A percentile compares a stretch with the other conserved stretches of the same genome.
Conservation (phyloP, 176 grass and related monocot genomes). For the Thinopyrum elongatum region DNA sequence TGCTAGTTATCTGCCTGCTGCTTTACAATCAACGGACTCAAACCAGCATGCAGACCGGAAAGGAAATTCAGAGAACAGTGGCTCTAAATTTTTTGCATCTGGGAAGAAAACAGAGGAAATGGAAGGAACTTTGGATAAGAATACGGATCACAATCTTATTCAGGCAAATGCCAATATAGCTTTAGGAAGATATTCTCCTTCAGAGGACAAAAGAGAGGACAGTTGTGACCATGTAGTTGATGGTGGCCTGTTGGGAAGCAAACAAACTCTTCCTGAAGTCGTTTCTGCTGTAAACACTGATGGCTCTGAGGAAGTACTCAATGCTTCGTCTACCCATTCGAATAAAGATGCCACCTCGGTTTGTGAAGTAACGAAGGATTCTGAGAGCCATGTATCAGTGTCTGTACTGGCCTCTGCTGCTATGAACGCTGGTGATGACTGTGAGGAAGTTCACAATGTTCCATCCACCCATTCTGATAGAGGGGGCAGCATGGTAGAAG, state of each 20-base stretch:
- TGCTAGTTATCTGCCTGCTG: constrained; percentile 7
- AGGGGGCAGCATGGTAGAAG: constrained; percentile 2
- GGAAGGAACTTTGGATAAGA: not conserved
- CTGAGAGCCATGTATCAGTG: constrained; percentile 15
- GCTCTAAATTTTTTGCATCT: not conserved
- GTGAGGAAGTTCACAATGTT: not conserved
- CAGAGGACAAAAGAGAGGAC: constrained; percentile 19
- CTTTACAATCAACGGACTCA: constrained; percentile 21
- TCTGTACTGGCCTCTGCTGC: not conserved
- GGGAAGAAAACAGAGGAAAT: constrained; percentile 9
- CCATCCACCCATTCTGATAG: not conserved
- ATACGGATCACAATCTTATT: not conserved
- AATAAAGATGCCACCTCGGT: constrained; percentile 10
- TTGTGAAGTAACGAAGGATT: constrained; percentile 26
- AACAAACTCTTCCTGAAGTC: constrained; percentile 9
- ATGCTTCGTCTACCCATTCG: not conserved
- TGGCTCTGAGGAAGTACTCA: constrained; percentile 7
- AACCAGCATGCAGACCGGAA: not conserved
- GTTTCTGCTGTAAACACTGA: constrained; percentile 20
- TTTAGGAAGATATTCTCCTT: constrained; percentile 2
- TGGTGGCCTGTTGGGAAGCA: not conserved
- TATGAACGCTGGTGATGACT: constrained; percentile 26
- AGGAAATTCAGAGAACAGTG: constrained; percentile 13
- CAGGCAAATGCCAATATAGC: constrained; percentile 17
- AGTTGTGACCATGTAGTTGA: constrained; percentile 23